Evolutionary conservation across 2,329 filamentous ascomycete genomes (phyloP), one percentile per base, ranked within the genome.

Genomic region (Nannizziopsis barbatae): DNA sequence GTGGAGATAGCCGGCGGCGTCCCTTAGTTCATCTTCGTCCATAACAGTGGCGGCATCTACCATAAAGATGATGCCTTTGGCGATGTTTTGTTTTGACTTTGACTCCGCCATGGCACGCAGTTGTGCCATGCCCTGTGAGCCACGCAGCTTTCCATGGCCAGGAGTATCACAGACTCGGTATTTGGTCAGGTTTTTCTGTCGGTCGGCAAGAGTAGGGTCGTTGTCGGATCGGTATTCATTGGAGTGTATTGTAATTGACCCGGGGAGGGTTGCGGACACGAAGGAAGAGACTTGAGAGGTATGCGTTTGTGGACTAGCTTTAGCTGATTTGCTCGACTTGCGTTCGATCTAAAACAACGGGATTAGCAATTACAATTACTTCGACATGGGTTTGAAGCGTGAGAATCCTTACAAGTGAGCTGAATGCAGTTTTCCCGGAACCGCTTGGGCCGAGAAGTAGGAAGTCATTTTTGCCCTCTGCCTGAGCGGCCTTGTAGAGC

Each of bases 111-210:
- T 65, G 14, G 58, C 52, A 14, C 58, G 54, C 32, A 70, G 58
- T 43, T 64, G 61, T 15, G 71, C 60, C 45, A 72, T 63, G 15
- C 66, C 65, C 50, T 80, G 68, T 11, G 71, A 60, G 55, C 79
- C 73, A 52, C 92, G 86, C 51, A 98, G 79, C 70, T 98, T 98
- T 58, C 87, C 88, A 70, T 98, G 92, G 35, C 92, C 92, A 0
- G 92, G 92, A 0, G 90, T 96, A 69, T 98, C 92, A 46, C 58
- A 63, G 11, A 72, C 46, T 4, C 62, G 56, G 52, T 71, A 72
- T 30, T 57, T 60, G 45, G 64, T 57, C 12, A 62, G 63, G 37
- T 66, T 65, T 15, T 58, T 60, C 14, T 62, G 52, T 7, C 60
- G 55, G 36, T 71, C 66, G 61, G 86, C 71, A 31, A 96, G 71